Conservation (phyloP, 2,329 filamentous ascomycete species). For the Alternaria ethzedia region DNA sequence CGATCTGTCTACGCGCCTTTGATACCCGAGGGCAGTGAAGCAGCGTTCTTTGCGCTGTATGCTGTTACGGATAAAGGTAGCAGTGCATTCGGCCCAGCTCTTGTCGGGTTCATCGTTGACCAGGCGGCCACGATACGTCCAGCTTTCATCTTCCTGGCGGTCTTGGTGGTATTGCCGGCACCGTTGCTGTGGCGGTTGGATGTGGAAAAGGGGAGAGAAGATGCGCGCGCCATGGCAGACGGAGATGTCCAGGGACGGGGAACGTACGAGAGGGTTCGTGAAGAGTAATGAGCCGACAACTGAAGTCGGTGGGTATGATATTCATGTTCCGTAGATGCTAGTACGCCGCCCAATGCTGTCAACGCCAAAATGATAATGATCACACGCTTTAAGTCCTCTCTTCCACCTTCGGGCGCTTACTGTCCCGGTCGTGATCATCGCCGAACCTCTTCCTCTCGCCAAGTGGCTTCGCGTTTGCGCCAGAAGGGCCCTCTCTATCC, state of each 20-base stretch:
- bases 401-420: slow-evolving; percentile 54
- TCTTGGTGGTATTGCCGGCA: slow-evolving; percentile 76
- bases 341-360: slow-evolving; percentile 17
- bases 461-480: slow-evolving; percentile 74
- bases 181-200: slow-evolving; percentile 82
- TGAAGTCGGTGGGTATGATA: background rate
- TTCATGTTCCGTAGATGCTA: slow-evolving; percentile 8
- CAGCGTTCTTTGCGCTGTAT: slow-evolving; percentile 91
- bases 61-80: slow-evolving; percentile 96
- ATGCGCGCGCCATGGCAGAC: slow-evolving; percentile 39
- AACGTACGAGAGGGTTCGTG: slow-evolving; percentile 24
- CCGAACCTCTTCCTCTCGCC: slow-evolving; percentile 64
- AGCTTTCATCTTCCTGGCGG: slow-evolving; percentile 85
- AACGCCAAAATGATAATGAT: background rate
- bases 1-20: slow-evolving; percentile 87
- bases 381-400: slow-evolving; percentile 23
- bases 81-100: slow-evolving; percentile 85
- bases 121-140: slow-evolving; percentile 52
- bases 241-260: slow-evolving; percentile 19
- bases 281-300: slow-evolving; percentile 10
- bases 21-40: slow-evolving; percentile 89
- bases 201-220: slow-evolving; percentile 63
- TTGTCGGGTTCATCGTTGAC: slow-evolving; percentile 89
- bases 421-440: slow-evolving; percentile 48
- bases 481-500: slow-evolving; percentile 60